A percentile compares a stretch with the other conserved stretches of the same genome.
phyloP scores from a whole-genome alignment of 2,329 filamentous ascomycete genomes.

The Paraconiothyrium brasiliense region DNA sequence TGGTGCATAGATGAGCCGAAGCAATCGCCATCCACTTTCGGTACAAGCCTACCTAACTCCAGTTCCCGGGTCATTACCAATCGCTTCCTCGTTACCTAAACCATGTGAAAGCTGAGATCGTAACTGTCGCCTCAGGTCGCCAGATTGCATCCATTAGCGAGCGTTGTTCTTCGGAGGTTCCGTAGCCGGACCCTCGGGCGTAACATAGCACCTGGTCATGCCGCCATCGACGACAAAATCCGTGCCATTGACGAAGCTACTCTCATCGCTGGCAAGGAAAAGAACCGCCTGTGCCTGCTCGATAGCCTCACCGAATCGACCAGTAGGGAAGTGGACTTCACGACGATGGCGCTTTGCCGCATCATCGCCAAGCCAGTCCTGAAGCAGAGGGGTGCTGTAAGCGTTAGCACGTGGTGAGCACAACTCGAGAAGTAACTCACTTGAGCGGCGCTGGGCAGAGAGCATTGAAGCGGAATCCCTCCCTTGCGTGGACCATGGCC shows the following conservation, averaged over 20 bases:
- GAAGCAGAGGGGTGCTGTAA: constrained; percentile 78
- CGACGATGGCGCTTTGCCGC: constrained; percentile 80
- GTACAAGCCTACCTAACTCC: neutral
- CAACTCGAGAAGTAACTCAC: constrained; percentile 49
- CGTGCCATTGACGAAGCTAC: constrained; percentile 86
- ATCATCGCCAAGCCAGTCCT: constrained; percentile 94
- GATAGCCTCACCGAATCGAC: constrained; percentile 90
- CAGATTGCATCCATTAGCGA: constrained; percentile 19
- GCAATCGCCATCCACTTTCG: neutral
- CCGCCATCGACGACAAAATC: constrained; percentile 97
- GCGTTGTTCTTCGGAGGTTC: constrained; percentile 62
- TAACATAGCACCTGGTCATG: constrained; percentile 88
- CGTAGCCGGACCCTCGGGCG: constrained; percentile 66
- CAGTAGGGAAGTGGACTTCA: constrained; percentile 88
- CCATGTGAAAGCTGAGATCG: neutral
- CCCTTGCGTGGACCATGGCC: constrained; percentile 89
- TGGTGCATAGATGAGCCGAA: neutral
- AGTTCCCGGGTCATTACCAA: neutral
- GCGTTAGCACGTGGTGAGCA: constrained; percentile 26
- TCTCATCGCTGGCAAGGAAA: constrained; percentile 87
- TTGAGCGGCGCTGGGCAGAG: constrained; percentile 92
- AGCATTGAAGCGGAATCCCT: constrained; percentile 89
- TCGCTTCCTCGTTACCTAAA: neutral
- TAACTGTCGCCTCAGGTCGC: neutral
- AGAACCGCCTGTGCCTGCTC: constrained; percentile 91